Base-by-base conservation (phyloP, 768 basidiomycete genomes). In the Termitomyces sp. region DNA sequence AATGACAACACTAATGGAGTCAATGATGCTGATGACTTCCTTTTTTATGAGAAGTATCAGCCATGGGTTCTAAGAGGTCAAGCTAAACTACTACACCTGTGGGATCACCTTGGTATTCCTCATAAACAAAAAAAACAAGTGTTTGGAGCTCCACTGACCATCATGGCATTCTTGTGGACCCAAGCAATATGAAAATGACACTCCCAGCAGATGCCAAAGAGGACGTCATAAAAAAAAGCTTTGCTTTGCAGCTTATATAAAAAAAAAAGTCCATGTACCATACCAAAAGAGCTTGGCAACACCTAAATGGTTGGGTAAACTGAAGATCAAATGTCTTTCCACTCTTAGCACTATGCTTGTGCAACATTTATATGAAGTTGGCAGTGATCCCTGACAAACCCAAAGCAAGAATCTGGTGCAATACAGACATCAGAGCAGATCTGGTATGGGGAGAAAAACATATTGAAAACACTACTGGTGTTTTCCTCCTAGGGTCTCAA, bases 101-200 rank as follows among this genome's bases (percentile, higher is more conserved):
- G 75, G 73, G 80, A 82, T 63, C 48, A 69, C 1, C 64, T 81
- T n/a, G 71, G 75, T 0, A 67, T 79, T 15, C 78, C 77, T 0
- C 78, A 81, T 62, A 70, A 77, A 20, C 61, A 70, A 14, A 37
- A 52, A 1, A 82, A 82, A 61, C 82, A 82, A 59, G 25, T 77
- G 0, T 74, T n/a, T 20, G 78, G 76, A 0, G 7, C 52, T 0
- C 5, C 38, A 0, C 69, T 81, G 3, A 67, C 67, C 2, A 72
- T 81, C 59, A 75, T 81, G 77, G 80, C 12, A 77, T 78, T 54
- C 43, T 70, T 0, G 74, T 81, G 17, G 73, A 82, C 60, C 38
- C 74, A 0, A 66, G 71, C 29, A 46, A 52, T 0, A 72, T 79
- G 70, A 71, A 68, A 0, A 63, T 77, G 54, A 68, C 72, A 1